Conservation (phyloP, 2,329 filamentous ascomycete species). For the Neobulgaria alba region DNA sequence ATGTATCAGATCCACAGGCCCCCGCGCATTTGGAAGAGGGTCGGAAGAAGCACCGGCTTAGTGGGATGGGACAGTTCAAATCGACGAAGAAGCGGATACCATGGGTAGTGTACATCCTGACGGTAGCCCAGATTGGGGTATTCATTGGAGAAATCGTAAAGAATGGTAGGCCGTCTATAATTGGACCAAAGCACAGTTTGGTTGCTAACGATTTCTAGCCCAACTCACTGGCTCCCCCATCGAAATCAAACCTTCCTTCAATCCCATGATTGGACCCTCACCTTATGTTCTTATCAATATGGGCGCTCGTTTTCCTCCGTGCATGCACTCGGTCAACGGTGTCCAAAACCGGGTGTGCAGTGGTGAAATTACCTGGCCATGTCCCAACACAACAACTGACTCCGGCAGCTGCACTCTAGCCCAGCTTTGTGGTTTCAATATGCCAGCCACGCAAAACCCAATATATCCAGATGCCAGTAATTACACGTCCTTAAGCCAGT, state of each 20-base stretch:
- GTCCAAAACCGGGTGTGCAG: conserved; percentile 44
- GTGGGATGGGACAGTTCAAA: conserved; percentile 41
- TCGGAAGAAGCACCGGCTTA: conserved; percentile 41
- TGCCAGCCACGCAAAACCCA: conserved; percentile 28
- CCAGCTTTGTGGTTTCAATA: conserved; percentile 72
- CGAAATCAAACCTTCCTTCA: conserved; percentile 65
- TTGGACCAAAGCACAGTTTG: conserved; percentile 8
- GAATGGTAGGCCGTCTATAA: conserved; percentile 52
- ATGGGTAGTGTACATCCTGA: conserved; percentile 76
- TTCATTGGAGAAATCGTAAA: conserved; percentile 85
- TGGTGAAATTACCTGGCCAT: conserved; percentile 55
- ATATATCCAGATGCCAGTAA: conserved; percentile 35
- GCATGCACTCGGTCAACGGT: conserved; percentile 76
- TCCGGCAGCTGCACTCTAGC: conserved; percentile 62
- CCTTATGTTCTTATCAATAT: conserved; percentile 90
- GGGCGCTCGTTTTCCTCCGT: conserved; percentile 85
- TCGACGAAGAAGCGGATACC: conserved; percentile 40
- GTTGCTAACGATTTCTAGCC: conserved; percentile 40
- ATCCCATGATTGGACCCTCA: conserved; percentile 95
- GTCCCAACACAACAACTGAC: conserved; percentile 66
- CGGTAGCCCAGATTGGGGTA: conserved; percentile 67
- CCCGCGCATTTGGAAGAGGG: conserved; percentile 26
- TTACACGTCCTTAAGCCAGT: conserved; percentile 29
- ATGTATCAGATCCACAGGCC: conserved; percentile 35
- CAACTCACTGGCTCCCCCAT: conserved; percentile 61